Percentiles rank a stretch among this genome's conserved stretches.
These are phyloP conservation scores for Silene noctiflora DNA, from an alignment of 179 eudicot genomes.

Conservation along the genomic window DNA sequence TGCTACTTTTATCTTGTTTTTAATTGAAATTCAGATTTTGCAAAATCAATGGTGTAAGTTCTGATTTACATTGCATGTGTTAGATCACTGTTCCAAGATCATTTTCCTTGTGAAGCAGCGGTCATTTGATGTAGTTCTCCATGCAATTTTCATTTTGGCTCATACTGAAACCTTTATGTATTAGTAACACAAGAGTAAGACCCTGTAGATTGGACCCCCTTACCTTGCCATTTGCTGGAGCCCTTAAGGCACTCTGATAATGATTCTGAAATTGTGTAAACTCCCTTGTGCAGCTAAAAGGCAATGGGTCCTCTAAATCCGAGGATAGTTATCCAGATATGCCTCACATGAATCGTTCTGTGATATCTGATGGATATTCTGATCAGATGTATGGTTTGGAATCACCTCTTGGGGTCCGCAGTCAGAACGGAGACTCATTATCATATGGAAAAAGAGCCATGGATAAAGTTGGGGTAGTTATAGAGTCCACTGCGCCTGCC, in stretches of 20 bases:
- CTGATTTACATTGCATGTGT: neutral
- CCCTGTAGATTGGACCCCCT: neutral
- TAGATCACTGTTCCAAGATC: neutral
- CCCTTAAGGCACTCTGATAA: neutral
- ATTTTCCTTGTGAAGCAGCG: neutral
- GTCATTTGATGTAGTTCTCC: neutral
- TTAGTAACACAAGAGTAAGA: neutral
- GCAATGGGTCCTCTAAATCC: conserved; percentile 29
- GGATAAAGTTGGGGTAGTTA: conserved; percentile 26
- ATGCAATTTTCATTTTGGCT: neutral
- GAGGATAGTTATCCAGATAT: conserved; percentile 34
- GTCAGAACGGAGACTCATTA: conserved; percentile 23
- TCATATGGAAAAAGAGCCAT: conserved; percentile 23
- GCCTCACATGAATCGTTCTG: conserved; percentile 25
- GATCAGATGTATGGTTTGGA: conserved; percentile 28
- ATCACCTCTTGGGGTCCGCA: conserved; percentile 26
- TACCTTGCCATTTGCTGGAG: neutral
- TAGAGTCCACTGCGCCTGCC: conserved; percentile 15
- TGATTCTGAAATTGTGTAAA: conserved; percentile 1
- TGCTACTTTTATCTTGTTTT: neutral
- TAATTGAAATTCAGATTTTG: neutral
- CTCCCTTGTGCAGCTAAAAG: conserved; percentile 46
- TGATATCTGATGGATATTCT: conserved; percentile 31
- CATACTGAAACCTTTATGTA: neutral
- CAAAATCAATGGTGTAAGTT: conserved; percentile 6